Percentiles rank a stretch among this genome's conserved stretches.
Evolutionary conservation across 768 basidiomycete genomes (phyloP).

Genomic region (Lactarius vividus): DNA sequence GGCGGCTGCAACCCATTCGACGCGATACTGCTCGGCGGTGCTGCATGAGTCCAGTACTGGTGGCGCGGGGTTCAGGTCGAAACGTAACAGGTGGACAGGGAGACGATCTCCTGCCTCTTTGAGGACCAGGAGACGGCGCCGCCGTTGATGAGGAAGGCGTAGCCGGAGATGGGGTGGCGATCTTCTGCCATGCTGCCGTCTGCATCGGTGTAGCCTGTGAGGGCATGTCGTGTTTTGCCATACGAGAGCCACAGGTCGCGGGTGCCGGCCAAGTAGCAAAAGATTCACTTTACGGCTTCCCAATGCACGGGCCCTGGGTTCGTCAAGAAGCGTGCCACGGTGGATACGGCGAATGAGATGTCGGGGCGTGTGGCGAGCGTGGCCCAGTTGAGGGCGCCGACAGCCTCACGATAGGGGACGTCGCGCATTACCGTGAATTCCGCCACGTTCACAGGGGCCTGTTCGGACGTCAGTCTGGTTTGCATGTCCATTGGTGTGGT

Average conservation of each 20-base stretch:
- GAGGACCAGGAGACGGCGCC: conserved; percentile 43
- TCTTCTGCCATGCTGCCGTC: conserved; percentile 33
- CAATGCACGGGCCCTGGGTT: conserved; percentile 39
- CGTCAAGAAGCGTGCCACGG: conserved; percentile 35
- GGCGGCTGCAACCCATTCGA: too few relatives aligned
- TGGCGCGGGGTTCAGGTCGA: too few relatives aligned
- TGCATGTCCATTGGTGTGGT: conserved; percentile 33
- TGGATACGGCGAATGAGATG: conserved; percentile 39
- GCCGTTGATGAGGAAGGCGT: conserved; percentile 34
- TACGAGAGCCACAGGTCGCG: conserved; percentile 28
- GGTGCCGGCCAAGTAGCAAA: conserved; percentile 41
- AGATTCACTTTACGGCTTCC: conserved; percentile 39
- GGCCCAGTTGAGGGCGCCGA: conserved; percentile 39
- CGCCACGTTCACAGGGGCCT: background rate
- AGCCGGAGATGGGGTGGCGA: conserved; percentile 34
- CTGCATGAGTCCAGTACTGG: too few relatives aligned
- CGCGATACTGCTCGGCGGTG: too few relatives aligned
- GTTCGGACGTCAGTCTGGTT: background rate
- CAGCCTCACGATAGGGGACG: conserved; percentile 31
- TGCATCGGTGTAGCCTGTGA: conserved; percentile 31
- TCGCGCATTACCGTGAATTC: conserved; percentile 14
- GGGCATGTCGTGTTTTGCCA: conserved; percentile 7
- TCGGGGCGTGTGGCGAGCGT: conserved; percentile 39
- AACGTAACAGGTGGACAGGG: conserved; percentile 42
- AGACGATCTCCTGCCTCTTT: conserved; percentile 39